phyloP scores from a whole-genome alignment of 805 yeast genomes.

The Candida oleophila region DNA sequence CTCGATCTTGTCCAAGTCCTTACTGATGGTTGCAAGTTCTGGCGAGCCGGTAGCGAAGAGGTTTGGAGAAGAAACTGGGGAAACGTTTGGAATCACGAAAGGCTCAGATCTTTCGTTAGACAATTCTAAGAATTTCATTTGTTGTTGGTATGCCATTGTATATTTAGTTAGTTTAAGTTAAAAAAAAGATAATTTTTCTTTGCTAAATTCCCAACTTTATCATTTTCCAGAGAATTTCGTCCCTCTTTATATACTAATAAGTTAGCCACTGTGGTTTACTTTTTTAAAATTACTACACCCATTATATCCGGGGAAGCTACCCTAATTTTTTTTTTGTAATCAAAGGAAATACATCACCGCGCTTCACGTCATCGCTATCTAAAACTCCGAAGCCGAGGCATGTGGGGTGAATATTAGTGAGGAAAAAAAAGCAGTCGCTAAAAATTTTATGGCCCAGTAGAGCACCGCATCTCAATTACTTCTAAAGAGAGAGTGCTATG shows the following conservation, averaged over 20 bases:
- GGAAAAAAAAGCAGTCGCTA: too few species aligned
- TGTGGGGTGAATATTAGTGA: background rate
- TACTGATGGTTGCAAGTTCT: background rate
- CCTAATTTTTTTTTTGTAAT: background rate
- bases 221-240: too few species aligned
- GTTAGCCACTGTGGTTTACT: too few species aligned
- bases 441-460: too few species aligned
- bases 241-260: too few species aligned
- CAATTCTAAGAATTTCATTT: constrained; percentile 48
- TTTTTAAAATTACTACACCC: too few species aligned
- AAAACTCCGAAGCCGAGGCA: constrained; percentile 1
- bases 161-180: background rate
- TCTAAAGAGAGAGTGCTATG: too few species aligned
- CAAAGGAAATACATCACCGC: constrained; percentile 2
- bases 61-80: constrained; percentile 49
- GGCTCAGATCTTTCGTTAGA: constrained; percentile 59
- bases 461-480: too few species aligned
- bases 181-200: too few species aligned
- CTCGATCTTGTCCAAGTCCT: constrained; percentile 2
- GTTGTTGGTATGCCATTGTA: constrained; percentile 5
- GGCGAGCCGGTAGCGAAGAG: background rate
- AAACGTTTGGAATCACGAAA: constrained; percentile 61
- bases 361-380: background rate
- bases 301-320: background rate
- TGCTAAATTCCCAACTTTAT: too few species aligned